A percentile compares a stretch with the other conserved stretches of the same genome.
Conservation (phyloP, 495 filamentous ascomycete species). For the Penicillium fimorum region DNA sequence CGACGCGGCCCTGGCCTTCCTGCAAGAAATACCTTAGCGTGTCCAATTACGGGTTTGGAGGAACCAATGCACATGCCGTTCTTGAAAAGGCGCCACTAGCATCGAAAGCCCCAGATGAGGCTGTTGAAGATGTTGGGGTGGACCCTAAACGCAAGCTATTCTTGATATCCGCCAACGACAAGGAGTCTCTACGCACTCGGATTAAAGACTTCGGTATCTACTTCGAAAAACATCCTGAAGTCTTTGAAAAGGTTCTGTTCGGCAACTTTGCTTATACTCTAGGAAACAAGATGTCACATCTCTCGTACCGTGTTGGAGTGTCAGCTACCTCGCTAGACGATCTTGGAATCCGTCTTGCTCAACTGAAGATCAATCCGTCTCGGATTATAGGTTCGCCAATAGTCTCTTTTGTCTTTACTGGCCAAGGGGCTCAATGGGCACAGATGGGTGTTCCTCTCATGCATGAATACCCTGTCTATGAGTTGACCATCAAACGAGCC, state of each 20-base stretch:
- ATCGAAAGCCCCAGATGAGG: conserved; percentile 5
- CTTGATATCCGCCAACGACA: conserved; percentile 32
- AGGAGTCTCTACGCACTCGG: conserved; percentile 26
- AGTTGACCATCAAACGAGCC: conserved; percentile 21
- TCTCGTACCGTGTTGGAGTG: conserved; percentile 28
- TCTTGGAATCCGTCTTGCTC: conserved; percentile 24
- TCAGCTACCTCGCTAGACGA: conserved; percentile 28
- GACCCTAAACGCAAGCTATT: conserved; percentile 29
- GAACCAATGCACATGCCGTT: conserved; percentile 61
- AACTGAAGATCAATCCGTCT: conserved; percentile 24
- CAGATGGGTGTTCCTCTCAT: conserved; percentile 36
- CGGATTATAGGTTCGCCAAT: conserved; percentile 22
- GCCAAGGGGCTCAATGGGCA: conserved; percentile 45
- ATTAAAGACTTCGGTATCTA: conserved; percentile 32
- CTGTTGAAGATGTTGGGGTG: conserved; percentile 16
- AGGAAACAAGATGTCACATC: conserved; percentile 27
- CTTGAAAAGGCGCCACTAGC: conserved; percentile 29
- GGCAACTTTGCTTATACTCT: conserved; percentile 33
- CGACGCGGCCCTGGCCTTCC: conserved; percentile 22
- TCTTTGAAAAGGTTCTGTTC: conserved; percentile 30
- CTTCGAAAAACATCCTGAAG: conserved; percentile 33
- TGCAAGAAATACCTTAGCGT: conserved; percentile 43
- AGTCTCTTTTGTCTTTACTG: conserved; percentile 37
- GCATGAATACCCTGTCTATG: conserved; percentile 26
- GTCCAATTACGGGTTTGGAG: conserved; percentile 66